Base-by-base conservation (phyloP, 441 rosid species). In the Geranium incanum region DNA sequence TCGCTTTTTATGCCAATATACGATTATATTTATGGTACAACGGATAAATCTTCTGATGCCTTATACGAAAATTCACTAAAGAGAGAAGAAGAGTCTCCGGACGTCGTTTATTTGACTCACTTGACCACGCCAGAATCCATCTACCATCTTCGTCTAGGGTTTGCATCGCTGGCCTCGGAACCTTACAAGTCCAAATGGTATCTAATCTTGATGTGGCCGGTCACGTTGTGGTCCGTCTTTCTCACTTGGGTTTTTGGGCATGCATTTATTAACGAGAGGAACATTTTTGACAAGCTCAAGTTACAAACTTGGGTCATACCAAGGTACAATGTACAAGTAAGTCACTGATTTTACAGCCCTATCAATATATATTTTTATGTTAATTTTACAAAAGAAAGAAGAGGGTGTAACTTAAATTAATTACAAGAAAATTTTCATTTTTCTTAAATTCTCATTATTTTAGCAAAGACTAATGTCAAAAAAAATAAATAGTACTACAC, bases 271-370 rank as follows among this genome's bases (percentile, higher is more conserved):
- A 68, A 78, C 0, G 92, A 87, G 80, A 77, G 82, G 70, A 80
- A 84, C 77, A 57, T 69, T 45, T 78, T 83, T 23, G 64, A 74
- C 0, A 80, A 81, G 18, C 82, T 86, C 55, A 87, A 79, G 37
- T 63, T 84, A 66, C 87, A 84, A 64, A 70, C 88, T 37, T 82
- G 88, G 84, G 81, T 81, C 36, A 37, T 87, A 59, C 89, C 88
- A 36, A 82, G 76, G 64, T 86, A 71, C 72, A 77, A 28, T 2
- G 18, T 70, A 18, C 86, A 78, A 72, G 86, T 81, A 76, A 77
- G 78, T 23, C 33, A 23, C 33, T 23, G 1, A 23, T 23, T n/a
- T n/a, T n/a, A n/a, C n/a, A n/a, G n/a, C n/a, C n/a, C n/a, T n/a
- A n/a, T n/a, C n/a, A n/a, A n/a, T n/a, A n/a, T n/a, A n/a, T n/a